Evolutionary conservation across 305 asterid species (phyloP).

Genomic region (Fraxinus sp.): DNA sequence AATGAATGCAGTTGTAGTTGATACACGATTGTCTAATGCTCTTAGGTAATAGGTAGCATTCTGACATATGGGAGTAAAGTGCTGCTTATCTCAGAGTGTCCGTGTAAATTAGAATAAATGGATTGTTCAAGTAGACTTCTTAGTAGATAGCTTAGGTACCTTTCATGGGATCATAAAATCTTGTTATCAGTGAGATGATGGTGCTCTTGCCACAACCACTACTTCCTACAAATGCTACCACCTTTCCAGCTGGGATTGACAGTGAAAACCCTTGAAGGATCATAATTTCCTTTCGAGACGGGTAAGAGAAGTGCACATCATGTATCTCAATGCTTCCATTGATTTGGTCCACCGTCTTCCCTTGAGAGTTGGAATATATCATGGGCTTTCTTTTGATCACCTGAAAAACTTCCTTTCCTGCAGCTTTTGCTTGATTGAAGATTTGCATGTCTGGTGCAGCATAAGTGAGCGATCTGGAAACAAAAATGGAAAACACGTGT

Average conservation of each 20-base stretch:
- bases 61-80: not conserved
- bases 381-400: conserved; percentile 67
- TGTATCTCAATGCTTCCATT: conserved; percentile 56
- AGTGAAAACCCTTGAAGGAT: conserved; percentile 72
- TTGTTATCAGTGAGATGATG: conserved; percentile 62
- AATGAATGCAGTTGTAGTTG: conserved; percentile 5
- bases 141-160: conserved; percentile 36
- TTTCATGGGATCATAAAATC: conserved; percentile 67
- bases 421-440: conserved; percentile 86
- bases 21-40: conserved; percentile 15
- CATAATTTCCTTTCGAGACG: conserved; percentile 55
- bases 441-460: conserved; percentile 91
- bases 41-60: not conserved
- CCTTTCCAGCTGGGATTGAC: conserved; percentile 81
- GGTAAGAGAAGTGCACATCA: conserved; percentile 63
- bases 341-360: conserved; percentile 42
- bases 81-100: not conserved
- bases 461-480: conserved; percentile 72
- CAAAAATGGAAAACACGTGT: conserved; percentile 14
- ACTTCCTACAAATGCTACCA: conserved; percentile 69
- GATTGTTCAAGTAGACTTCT: conserved; percentile 6
- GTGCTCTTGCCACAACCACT: conserved; percentile 93
- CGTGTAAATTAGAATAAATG: conserved; percentile 9
- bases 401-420: conserved; percentile 74
- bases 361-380: conserved; percentile 42